Conservation (phyloP, 1,284 basidiomycete species). For the Tremellales sp. region DNA sequence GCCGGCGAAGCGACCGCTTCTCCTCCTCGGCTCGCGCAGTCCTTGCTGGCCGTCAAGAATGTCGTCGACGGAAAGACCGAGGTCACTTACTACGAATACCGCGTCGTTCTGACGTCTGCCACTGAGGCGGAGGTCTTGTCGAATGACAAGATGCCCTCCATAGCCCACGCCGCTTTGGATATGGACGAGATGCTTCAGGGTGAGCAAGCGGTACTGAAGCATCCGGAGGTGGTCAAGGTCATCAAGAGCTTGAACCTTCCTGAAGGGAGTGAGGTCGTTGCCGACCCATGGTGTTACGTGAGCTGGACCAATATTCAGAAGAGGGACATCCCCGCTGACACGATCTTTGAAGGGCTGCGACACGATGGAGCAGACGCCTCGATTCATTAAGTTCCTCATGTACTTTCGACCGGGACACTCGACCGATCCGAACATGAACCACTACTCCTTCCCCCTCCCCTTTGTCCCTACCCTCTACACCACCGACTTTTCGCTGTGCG, state of each 20-base stretch:
- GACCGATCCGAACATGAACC: slow-evolving; percentile 30
- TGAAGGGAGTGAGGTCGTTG: slow-evolving; percentile 23
- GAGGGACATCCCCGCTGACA: too few relatives aligned
- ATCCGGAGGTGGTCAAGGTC: slow-evolving; percentile 26
- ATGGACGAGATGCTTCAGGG: slow-evolving; percentile 32
- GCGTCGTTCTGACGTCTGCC: background rate
- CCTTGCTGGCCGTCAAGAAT: background rate
- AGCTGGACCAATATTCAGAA: background rate
- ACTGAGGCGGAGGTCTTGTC: background rate
- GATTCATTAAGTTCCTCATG: slow-evolving; percentile 14
- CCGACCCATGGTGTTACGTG: slow-evolving; percentile 34
- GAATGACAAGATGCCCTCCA: background rate
- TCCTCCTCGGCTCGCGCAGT: background rate
- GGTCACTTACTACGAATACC: background rate
- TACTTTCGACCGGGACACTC: slow-evolving; percentile 5
- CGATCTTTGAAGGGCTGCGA: slow-evolving; percentile 10
- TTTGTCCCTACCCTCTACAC: slow-evolving; percentile 38
- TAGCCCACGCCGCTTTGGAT: slow-evolving; percentile 22
- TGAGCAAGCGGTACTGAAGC: slow-evolving; percentile 25
- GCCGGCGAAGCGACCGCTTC: background rate
- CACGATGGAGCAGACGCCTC: slow-evolving; percentile 7
- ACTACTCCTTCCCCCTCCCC: slow-evolving; percentile 46
- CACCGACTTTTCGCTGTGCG: slow-evolving; percentile 13
- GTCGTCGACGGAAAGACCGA: background rate
- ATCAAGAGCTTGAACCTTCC: slow-evolving; percentile 28